phyloP scores from a whole-genome alignment of 23 red algal genomes.

The Chondrus crispus region DNA sequence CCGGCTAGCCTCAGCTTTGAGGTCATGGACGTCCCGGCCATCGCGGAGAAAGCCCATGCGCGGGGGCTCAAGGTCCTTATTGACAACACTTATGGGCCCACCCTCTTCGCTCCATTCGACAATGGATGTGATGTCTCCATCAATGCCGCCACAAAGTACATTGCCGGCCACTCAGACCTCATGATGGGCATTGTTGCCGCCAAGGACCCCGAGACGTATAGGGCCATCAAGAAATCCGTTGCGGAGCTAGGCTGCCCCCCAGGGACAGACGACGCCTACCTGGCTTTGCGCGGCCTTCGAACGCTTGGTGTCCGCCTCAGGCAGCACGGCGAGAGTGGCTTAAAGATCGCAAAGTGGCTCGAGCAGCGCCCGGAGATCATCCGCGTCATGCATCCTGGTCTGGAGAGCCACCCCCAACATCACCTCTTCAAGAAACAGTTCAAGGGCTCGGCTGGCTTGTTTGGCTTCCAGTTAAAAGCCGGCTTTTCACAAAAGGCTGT shows the following conservation, averaged over 20 bases:
- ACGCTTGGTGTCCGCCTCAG: conserved; percentile 83
- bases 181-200: conserved; percentile 94
- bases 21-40: conserved; percentile 83
- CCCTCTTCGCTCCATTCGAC: conserved; percentile 76
- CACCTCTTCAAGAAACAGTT: conserved; percentile 90
- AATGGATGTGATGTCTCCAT: conserved; percentile 84
- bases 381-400: conserved; percentile 88
- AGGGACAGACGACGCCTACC: conserved; percentile 92
- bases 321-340: conserved; percentile 76
- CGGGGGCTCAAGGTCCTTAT: conserved; percentile 72
- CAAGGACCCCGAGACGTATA: conserved; percentile 69
- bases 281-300: conserved; percentile 88
- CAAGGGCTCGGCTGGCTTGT: conserved; percentile 81
- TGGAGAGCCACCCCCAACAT: conserved; percentile 94
- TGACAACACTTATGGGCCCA: conserved; percentile 98
- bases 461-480: conserved; percentile 78
- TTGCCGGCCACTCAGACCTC: conserved; percentile 96
- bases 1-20: conserved; percentile 93
- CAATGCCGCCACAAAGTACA: conserved; percentile 99
- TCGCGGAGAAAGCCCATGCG: conserved; percentile 70
- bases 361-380: conserved; percentile 79
- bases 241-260: conserved; percentile 92
- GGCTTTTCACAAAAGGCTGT: conserved; percentile 72
- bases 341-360: conserved; percentile 80
- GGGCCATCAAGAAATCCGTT: conserved; percentile 80